Percentiles rank a stretch among this genome's conserved stretches.
Evolutionary conservation across 1,284 basidiomycete genomes (phyloP).

Genomic region (Phylloporus gajari): DNA sequence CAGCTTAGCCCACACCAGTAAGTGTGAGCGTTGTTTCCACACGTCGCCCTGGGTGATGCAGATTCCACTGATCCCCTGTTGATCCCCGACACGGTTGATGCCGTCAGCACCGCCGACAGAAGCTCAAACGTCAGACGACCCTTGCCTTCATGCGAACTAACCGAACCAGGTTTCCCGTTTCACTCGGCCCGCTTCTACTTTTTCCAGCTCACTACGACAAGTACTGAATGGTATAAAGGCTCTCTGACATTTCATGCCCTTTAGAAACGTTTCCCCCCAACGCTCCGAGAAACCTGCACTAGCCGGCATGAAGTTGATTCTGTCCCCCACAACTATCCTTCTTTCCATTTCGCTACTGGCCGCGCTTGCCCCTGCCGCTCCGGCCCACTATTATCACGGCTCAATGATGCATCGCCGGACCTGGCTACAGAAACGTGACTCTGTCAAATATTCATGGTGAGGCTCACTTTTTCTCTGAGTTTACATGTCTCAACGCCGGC

Average conservation of each 20-base stretch:
- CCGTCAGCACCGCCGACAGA: not conserved
- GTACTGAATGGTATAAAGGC: conserved; percentile 22
- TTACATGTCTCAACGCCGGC: not conserved
- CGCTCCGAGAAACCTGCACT: not conserved
- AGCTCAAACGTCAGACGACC: not conserved
- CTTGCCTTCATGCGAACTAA: not conserved
- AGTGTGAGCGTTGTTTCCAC: conserved; percentile 2
- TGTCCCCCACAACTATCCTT: conserved; percentile 4
- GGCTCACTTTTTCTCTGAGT: not conserved
- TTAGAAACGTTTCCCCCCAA: not conserved
- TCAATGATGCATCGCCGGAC: conserved; percentile 4
- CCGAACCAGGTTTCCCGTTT: not conserved
- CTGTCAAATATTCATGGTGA: not conserved
- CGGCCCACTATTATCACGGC: not conserved
- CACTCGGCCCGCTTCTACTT: not conserved
- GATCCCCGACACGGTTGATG: not conserved
- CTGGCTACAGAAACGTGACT: not conserved
- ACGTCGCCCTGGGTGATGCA: not conserved
- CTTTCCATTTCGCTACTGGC: conserved; percentile 14
- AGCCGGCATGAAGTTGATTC: conserved; percentile 15
- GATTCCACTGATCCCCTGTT: not conserved
- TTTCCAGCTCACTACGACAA: conserved; percentile 3
- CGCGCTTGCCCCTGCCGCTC: conserved; percentile 9
- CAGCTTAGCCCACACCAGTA: not conserved
- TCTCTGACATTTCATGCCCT: not conserved